Evolutionary conservation across 441 rosid species (phyloP).

Genomic region (Geranium incanum): DNA sequence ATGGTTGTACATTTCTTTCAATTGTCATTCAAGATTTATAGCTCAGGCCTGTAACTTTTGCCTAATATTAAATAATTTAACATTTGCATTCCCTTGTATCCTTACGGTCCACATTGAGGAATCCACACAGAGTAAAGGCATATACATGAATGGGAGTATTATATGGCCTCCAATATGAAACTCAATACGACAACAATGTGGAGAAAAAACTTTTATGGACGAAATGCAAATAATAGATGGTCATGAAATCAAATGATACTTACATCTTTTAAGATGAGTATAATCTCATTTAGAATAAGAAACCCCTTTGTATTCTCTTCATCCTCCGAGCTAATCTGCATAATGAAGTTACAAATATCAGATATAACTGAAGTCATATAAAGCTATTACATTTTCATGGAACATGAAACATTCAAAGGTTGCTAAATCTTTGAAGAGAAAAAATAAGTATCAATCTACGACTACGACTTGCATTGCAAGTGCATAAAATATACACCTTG

Average conservation of each 20-base stretch:
- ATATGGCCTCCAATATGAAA: not conserved
- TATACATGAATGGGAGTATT: not conserved
- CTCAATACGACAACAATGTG: not conserved
- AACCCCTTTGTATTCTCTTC: slow-evolving; percentile 70
- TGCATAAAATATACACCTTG: not conserved
- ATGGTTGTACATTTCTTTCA: not conserved
- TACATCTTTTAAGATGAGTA: slow-evolving; percentile 80
- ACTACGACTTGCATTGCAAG: not conserved
- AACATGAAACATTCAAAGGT: not conserved
- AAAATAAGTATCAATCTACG: not conserved
- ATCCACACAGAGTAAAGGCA: not conserved
- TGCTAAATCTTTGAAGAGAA: not conserved
- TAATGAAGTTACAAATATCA: slow-evolving; percentile 12
- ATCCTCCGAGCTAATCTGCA: slow-evolving; percentile 51
- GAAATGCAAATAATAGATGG: not conserved
- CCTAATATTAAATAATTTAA: not conserved
- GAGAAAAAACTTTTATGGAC: not conserved
- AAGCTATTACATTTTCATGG: not conserved
- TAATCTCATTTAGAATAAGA: slow-evolving; percentile 85
- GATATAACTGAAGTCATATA: slow-evolving; percentile 5
- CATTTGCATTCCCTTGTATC: too few relatives aligned
- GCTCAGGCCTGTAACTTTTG: not conserved
- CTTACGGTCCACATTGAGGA: too few relatives aligned
- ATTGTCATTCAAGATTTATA: not conserved
- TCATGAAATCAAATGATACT: slow-evolving; percentile 23